Conservation (phyloP, 768 basidiomycete genomes). For the Amanita polypyramis region DNA sequence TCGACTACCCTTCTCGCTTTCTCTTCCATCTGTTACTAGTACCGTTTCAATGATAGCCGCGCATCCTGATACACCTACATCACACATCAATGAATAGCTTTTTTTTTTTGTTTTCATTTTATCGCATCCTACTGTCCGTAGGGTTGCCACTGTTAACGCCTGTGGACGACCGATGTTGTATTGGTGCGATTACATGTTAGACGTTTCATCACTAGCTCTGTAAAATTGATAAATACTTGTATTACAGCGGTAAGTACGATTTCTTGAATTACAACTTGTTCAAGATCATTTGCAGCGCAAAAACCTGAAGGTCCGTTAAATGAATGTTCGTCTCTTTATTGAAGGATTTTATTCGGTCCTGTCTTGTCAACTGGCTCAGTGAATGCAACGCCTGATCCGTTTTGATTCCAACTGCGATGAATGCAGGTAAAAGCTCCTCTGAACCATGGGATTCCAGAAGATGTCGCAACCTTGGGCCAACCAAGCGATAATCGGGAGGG, state of each 20-base stretch:
- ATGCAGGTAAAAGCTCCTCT: conserved; percentile 18
- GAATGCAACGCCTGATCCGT: conserved; percentile 13
- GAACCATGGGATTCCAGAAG: conserved; percentile 13
- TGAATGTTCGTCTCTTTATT: background rate
- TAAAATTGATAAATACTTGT: background rate
- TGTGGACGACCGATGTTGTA: background rate
- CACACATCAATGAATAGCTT: conserved; percentile 13
- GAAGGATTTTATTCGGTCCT: conserved; percentile 1
- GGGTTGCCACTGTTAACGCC: background rate
- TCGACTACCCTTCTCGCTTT: conserved; percentile 10
- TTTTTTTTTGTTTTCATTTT: conserved; percentile 11
- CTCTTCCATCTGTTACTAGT: conserved; percentile 15
- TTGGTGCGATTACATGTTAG: background rate
- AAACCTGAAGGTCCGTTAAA: conserved; percentile 5
- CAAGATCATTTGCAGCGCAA: background rate
- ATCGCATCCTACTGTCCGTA: conserved; percentile 3
- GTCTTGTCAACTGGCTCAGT: conserved; percentile 6
- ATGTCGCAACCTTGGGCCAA: conserved; percentile 10
- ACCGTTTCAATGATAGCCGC: conserved; percentile 17
- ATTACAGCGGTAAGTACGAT: background rate
- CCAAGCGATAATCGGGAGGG: conserved; percentile 6
- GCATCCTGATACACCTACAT: conserved; percentile 15
- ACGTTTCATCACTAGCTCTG: background rate
- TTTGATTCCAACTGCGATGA: conserved; percentile 15
- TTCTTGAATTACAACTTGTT: background rate